Conservation (phyloP, 2,329 filamentous ascomycete species). For the Colletotrichum gigasporum region DNA sequence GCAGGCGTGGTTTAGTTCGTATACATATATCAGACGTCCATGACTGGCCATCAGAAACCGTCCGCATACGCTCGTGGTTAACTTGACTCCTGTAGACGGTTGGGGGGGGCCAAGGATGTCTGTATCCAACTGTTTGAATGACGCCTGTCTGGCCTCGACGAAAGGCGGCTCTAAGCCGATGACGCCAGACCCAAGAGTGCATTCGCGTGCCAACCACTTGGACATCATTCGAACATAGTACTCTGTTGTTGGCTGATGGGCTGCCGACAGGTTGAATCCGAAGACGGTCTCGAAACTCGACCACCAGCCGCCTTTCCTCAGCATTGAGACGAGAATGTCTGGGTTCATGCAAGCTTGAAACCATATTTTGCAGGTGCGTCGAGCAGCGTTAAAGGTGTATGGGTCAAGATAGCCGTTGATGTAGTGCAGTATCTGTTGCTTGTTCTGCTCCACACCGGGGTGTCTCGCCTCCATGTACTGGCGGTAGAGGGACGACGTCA, state of each 20-base stretch:
- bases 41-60: constrained; percentile 65
- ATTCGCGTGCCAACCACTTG: constrained; percentile 53
- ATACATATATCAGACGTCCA: constrained; percentile 65
- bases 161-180: constrained; percentile 38
- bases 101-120: no score
- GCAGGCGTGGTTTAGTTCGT: constrained; percentile 53
- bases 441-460: no score
- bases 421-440: constrained; percentile 49
- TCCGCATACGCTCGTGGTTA: constrained; percentile 66
- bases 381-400: constrained; percentile 65
- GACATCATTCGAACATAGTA: no score
- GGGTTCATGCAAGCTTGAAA: constrained; percentile 65
- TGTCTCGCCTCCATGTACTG: no score
- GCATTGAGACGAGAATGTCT: constrained; percentile 59
- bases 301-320: constrained; percentile 66
- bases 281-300: constrained; percentile 42
- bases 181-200: constrained; percentile 34
- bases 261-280: background rate
- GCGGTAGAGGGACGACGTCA: background rate
- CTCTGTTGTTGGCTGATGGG: constrained; percentile 39
- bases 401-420: constrained; percentile 46
- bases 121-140: constrained; percentile 45
- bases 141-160: constrained; percentile 42
- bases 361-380: constrained; percentile 68
- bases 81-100: constrained; percentile 40